Evolutionary conservation across 768 basidiomycete genomes (phyloP).

Genomic region (Tulasnella sp.): DNA sequence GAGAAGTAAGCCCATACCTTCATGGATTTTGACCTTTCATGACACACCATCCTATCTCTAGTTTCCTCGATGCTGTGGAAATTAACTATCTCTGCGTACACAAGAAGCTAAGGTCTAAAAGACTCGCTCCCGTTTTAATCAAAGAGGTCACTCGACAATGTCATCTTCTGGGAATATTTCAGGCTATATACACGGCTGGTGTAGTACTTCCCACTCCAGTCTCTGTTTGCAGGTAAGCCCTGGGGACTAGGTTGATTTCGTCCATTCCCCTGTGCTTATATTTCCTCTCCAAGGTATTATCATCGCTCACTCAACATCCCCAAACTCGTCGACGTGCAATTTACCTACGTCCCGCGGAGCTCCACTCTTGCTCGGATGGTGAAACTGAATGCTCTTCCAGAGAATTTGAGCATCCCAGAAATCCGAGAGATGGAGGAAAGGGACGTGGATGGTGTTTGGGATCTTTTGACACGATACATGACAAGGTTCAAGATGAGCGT

Average conservation of each 20-base stretch:
- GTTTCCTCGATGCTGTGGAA: slow-evolving; percentile 61
- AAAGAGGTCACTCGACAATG: slow-evolving; percentile 93
- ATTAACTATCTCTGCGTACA: slow-evolving; percentile 97
- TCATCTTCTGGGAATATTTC: slow-evolving; percentile 80
- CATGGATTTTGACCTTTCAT: not conserved
- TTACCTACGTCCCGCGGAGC: slow-evolving; percentile 73
- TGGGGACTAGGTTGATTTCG: not conserved
- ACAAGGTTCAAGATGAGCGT: slow-evolving; percentile 74
- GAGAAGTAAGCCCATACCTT: slow-evolving; percentile 44
- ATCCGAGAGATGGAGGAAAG: slow-evolving; percentile 78
- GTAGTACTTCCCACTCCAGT: slow-evolving; percentile 89
- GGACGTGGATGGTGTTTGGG: slow-evolving; percentile 58
- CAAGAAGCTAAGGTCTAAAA: slow-evolving; percentile 93
- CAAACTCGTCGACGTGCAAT: slow-evolving; percentile 82
- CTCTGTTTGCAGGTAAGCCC: slow-evolving; percentile 58
- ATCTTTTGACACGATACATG: slow-evolving; percentile 67
- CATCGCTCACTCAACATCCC: slow-evolving; percentile 85
- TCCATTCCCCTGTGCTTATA: not conserved
- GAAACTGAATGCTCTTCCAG: slow-evolving; percentile 54
- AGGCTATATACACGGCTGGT: slow-evolving; percentile 94
- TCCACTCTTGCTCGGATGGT: slow-evolving; percentile 90
- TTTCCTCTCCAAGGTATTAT: slow-evolving; percentile 47
- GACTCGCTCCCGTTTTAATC: slow-evolving; percentile 89
- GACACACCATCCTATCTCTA: slow-evolving; percentile 26
- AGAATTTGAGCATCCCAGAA: slow-evolving; percentile 31